phyloP scores from a whole-genome alignment of 352 stramenopile genomes.

The Globisporangium takayamanum region DNA sequence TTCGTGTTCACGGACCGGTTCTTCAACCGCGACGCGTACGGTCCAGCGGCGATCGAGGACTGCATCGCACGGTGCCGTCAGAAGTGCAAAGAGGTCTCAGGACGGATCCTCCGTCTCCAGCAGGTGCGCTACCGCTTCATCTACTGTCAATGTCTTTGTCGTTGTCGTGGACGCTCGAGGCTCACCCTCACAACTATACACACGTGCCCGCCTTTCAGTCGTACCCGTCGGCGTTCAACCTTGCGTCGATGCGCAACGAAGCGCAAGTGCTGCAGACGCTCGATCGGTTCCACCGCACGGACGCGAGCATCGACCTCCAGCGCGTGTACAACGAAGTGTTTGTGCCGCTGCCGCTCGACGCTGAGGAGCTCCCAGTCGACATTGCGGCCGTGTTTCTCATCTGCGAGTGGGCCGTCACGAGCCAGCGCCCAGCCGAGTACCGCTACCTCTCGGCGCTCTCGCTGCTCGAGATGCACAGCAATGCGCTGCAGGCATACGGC shows the following conservation, averaged over 20 bases:
- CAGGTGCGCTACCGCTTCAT: conserved; percentile 20
- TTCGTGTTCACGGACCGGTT: conserved; percentile 72
- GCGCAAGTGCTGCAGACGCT: conserved; percentile 71
- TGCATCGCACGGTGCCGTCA: conserved; percentile 45
- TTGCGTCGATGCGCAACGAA: conserved; percentile 57
- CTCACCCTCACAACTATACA: not conserved
- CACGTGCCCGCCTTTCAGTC: conserved; percentile 6
- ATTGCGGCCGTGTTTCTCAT: conserved; percentile 63
- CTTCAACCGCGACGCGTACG: conserved; percentile 53
- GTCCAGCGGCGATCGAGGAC: conserved; percentile 34
- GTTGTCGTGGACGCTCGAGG: not conserved
- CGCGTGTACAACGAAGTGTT: conserved; percentile 76
- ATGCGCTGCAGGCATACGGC: conserved; percentile 45
- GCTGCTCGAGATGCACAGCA: conserved; percentile 80
- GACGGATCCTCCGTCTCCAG: conserved; percentile 63
- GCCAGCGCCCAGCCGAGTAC: conserved; percentile 73
- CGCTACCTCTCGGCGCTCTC: conserved; percentile 73
- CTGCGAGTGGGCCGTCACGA: conserved; percentile 81
- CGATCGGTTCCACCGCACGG: conserved; percentile 74
- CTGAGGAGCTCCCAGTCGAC: conserved; percentile 53
- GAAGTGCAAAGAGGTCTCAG: conserved; percentile 48
- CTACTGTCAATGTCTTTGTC: not conserved
- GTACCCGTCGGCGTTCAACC: conserved; percentile 23
- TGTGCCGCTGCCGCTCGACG: conserved; percentile 31
- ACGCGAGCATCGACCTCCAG: conserved; percentile 60